These are phyloP conservation scores for Caloboletus firmus DNA, from an alignment of 1,284 basidiomycete genomes.

Conservation along the genomic window DNA sequence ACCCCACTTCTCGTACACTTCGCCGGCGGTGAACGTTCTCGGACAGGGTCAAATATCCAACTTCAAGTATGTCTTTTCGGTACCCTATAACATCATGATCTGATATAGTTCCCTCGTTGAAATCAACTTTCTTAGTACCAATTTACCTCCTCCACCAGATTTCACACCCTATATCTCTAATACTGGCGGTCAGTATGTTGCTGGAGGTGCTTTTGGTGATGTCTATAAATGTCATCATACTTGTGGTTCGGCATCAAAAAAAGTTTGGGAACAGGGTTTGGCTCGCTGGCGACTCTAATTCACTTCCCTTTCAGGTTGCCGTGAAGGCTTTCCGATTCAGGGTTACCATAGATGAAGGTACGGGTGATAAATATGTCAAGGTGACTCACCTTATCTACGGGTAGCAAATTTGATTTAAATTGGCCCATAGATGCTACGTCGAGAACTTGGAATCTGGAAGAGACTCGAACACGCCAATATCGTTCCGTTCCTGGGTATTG, in stretches of 20 bases:
- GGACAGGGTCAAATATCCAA: neutral
- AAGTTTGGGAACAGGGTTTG: too few relatives aligned
- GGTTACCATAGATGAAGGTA: neutral
- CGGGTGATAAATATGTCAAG: neutral
- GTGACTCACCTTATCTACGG: neutral
- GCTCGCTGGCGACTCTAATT: too few relatives aligned
- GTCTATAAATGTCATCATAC: too few relatives aligned
- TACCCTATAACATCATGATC: neutral
- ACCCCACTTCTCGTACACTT: slow-evolving; percentile 25
- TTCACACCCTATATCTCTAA: too few relatives aligned
- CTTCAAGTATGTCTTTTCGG: neutral
- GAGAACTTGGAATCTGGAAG: too few relatives aligned
- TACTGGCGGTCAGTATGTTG: too few relatives aligned
- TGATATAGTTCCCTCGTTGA: neutral
- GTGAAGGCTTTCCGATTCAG: slow-evolving; percentile 16
- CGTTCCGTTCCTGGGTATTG: too few relatives aligned
- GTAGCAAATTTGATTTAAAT: neutral
- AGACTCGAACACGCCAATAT: too few relatives aligned
- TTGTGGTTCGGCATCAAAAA: too few relatives aligned
- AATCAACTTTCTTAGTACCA: neutral
- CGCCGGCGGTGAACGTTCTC: neutral
- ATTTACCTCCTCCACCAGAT: too few relatives aligned
- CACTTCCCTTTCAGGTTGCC: slow-evolving; percentile 15
- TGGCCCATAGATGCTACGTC: slow-evolving; percentile 2
- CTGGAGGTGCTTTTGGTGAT: too few relatives aligned